Conservation (phyloP, 2,329 filamentous ascomycete species). For the Beauveria pseudobassiana region DNA sequence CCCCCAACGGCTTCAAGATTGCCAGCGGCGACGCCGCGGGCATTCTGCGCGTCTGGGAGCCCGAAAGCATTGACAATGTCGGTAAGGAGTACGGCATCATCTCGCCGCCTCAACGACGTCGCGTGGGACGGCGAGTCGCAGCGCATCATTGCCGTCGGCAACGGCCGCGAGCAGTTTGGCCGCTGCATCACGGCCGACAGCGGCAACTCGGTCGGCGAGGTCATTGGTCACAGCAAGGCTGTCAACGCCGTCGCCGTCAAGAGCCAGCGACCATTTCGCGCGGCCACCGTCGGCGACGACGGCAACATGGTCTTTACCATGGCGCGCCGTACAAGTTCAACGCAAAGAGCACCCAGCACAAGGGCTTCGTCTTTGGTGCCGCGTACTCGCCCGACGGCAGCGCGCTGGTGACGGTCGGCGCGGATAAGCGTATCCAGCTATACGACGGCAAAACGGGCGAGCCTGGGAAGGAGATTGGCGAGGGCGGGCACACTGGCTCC, state of each 20-base stretch:
- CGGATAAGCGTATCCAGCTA: constrained; percentile 86
- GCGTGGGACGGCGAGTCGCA: constrained; percentile 97
- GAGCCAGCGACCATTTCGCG: constrained; percentile 81
- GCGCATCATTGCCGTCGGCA: constrained; percentile 90
- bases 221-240: constrained; percentile 81
- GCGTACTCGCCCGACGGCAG: constrained; percentile 86
- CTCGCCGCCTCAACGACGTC: constrained; percentile 89
- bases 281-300: constrained; percentile 87
- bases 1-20: constrained; percentile 89
- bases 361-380: constrained; percentile 80
- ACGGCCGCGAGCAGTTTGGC: constrained; percentile 88
- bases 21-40: constrained; percentile 86
- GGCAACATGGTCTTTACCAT: constrained; percentile 80
- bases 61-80: constrained; percentile 73
- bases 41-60: constrained; percentile 86
- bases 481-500: constrained; percentile 82
- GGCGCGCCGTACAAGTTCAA: constrained; percentile 96
- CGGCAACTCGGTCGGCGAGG: constrained; percentile 92
- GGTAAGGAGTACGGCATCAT: constrained; percentile 95
- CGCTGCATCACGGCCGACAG: constrained; percentile 93
- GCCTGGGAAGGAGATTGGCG: constrained; percentile 65
- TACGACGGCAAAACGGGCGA: constrained; percentile 97
- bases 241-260: constrained; percentile 89
- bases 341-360: constrained; percentile 72
- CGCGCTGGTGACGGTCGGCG: constrained; percentile 77